phyloP scores from a whole-genome alignment of 345 rosid species.

The Sonneratia caseolaris region DNA sequence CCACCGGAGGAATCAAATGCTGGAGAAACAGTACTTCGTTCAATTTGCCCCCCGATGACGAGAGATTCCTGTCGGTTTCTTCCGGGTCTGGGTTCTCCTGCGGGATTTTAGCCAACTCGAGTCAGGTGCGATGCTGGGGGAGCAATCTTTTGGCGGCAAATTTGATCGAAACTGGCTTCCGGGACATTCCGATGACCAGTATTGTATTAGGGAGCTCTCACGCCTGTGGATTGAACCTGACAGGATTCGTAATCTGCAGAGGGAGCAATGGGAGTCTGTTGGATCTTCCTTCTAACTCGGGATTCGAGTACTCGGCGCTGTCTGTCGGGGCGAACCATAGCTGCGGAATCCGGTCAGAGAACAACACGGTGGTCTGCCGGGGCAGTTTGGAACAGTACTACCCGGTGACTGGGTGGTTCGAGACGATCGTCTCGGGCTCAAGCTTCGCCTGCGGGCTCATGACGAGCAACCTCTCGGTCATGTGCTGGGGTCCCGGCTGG shows the following conservation, averaged over 20 bases:
- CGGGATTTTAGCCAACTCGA: conserved; percentile 32
- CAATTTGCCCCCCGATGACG: conserved; percentile 12
- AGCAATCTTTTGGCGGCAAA: conserved; percentile 14
- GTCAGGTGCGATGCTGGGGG: conserved; percentile 50
- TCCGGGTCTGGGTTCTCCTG: conserved; percentile 67
- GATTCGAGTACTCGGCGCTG: conserved; percentile 31
- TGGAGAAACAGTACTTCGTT: conserved; percentile 29
- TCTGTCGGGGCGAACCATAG: conserved; percentile 54
- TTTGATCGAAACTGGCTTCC: conserved; percentile 36
- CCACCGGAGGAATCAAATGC: conserved; percentile 33
- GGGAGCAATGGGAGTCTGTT: conserved; percentile 53
- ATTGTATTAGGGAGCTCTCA: conserved; percentile 57
- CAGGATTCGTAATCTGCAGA: conserved; percentile 48
- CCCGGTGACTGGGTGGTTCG: conserved; percentile 34
- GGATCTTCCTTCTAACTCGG: conserved; percentile 28
- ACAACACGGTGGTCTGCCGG: conserved; percentile 62
- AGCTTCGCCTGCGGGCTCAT: conserved; percentile 63
- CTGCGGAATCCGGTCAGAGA: conserved; percentile 42
- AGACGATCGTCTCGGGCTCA: conserved; percentile 54
- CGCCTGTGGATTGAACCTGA: conserved; percentile 56
- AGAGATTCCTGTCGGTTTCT: conserved; percentile 33
- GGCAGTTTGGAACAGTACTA: conserved; percentile 37
- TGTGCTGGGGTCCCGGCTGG: conserved; percentile 82
- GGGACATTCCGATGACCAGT: conserved; percentile 36
- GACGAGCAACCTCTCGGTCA: conserved; percentile 27